Evolutionary conservation across 345 rosid genomes (phyloP).

Genomic region (Populus ilicifolia): DNA sequence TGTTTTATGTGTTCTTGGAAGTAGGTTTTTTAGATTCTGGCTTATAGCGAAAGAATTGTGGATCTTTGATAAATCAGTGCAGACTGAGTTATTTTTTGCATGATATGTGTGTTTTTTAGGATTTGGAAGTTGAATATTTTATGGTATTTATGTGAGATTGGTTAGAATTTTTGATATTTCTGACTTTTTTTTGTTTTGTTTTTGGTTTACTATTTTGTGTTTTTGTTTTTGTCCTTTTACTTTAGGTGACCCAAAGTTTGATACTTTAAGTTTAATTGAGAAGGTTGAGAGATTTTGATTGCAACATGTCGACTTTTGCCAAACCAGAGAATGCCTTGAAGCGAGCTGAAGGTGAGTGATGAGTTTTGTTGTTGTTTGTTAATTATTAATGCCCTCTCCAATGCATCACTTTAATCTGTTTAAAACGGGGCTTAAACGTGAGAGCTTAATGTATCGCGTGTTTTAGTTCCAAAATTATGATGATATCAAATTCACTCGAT

Average conservation of each 20-base stretch:
- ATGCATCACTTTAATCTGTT: neutral
- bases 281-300: slow-evolving; percentile 10
- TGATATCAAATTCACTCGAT: neutral
- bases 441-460: neutral
- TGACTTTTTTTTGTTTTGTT: neutral
- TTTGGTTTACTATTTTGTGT: neutral
- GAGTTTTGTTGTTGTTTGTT: neutral
- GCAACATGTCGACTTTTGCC: slow-evolving; percentile 63
- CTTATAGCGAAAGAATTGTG: neutral
- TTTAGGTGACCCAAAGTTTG: neutral
- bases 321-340: slow-evolving; percentile 90
- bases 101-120: neutral
- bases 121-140: neutral
- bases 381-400: neutral
- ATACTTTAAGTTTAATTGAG: neutral
- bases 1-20: neutral
- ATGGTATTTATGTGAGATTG: neutral
- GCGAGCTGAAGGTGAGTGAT: slow-evolving; percentile 79
- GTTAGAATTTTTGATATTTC: neutral
- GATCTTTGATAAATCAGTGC: neutral
- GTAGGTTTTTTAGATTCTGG: neutral
- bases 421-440: neutral
- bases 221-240: neutral
- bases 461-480: neutral
- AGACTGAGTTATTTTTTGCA: neutral